Evolutionary conservation across 352 stramenopile species (phyloP), one percentile per base, ranked within the genome.

Genomic region (Globisporangium uncinulatum): DNA sequence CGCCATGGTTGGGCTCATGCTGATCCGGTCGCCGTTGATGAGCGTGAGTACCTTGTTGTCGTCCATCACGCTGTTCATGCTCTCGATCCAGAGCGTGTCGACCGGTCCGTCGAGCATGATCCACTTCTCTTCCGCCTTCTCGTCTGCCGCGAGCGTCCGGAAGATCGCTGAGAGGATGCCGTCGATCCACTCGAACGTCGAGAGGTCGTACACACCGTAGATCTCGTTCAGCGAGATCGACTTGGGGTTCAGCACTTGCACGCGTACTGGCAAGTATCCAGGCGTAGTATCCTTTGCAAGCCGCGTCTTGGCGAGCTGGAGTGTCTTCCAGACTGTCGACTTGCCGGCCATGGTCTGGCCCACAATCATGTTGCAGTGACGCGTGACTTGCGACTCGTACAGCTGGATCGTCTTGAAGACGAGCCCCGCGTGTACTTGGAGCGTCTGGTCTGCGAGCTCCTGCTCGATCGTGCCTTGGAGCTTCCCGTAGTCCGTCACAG

Each of bases 341-440:
- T 96, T 96, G 19, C 93, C 93, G 6, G 84, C 89, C 59, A 95
- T 87, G 0, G 92, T 97, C 52, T 96, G 89, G 0, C 93, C 93
- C 7, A 98, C 93, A 32, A 98, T 91, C 70, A 96, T 97, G 41
- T 95, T 97, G 50, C 94, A 97, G 55, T 98, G 96, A 1, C 94
- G 89, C 20, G 96, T 97, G 37, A 97, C 85, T 60, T 98, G 95
- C 0, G 92, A 96, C 54, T 98, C 94, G 59, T 97, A 97, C 51
- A 98, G 72, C 61, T 98, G 94, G 36, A 98, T 98, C 2, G 96
- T 93, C 73, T 98, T 98, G 60, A 91, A 95, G 42, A 97, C 86
- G 46, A 98, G 97, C 11, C 87, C 74, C 0, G 75, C 74, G 19
- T 97, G 86, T 14, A 95, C 76, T 59, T 98, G 92, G 6, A 98